Evolutionary conservation across 352 stramenopile species (phyloP), one percentile per base, ranked within the genome.

Genomic region (Poterioochromonas sp.): DNA sequence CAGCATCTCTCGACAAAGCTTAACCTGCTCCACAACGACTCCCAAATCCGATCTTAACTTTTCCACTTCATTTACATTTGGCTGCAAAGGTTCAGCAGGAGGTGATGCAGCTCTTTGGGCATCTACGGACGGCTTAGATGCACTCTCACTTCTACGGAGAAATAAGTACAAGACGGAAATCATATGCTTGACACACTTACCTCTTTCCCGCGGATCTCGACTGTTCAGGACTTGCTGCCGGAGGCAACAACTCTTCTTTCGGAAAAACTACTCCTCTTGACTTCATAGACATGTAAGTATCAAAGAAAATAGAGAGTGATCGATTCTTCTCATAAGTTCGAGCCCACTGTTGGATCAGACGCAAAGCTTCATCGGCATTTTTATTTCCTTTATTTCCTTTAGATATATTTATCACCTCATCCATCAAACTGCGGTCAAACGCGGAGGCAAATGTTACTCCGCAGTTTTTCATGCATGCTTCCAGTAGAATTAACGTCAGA

Each of bases 381-480:
- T 82, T 74, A 43, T 40, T 73, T 63, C 79, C 79, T 40, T 77
- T 82, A 26, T 49, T 47, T 32, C 79, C 65, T 39, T 76, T 76
- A 18, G 63, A 64, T 32, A 84, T 34, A 18, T 39, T 65, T 3
- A 51, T 60, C 20, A 85, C 43, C 34, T 84, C 69, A 2, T 69
- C 62, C 73, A 85, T 68, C 32, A 84, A 79, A n/a, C 82, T 70
- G 53, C 64, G 34, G 39, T 78, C 82, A 47, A 85, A 37, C 39
- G 74, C 76, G 37, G 76, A 32, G 68, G 83, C 80, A 11, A 85
- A 71, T 20, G 54, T 63, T 39, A 41, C 58, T 41, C 47, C 78
- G 74, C 82, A 84, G 53, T 85, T 85, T 70, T 85, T 85, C n/a
- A 85, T 73, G 29, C 70, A 81, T 60, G 78, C 77, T 29, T 85